Base-by-base conservation (phyloP, 805 yeast genomes). In the Yarrowia hollandica region DNA sequence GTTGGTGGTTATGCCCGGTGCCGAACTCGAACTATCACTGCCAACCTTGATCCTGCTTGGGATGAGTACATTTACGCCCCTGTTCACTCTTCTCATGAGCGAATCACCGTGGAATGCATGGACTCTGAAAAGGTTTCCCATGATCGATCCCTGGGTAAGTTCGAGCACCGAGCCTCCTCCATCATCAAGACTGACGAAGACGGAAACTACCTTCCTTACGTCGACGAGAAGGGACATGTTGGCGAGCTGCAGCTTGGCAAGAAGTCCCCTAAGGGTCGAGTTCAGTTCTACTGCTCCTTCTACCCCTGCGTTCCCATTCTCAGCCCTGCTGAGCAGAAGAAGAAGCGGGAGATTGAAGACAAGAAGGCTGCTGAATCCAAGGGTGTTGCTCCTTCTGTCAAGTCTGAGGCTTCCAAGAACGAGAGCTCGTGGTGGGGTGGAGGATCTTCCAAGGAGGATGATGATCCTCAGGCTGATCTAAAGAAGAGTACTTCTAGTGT, bases 91-190 rank as follows among this genome's bases (percentile, higher is more conserved):
- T 82, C 90, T 21, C 85, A 86, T 69, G 97, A 91, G 72, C 84
- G 80, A 67, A 72, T 94, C 63, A 84, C 91, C 1, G 70, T 94
- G 60, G 98, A 94, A 70, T 95, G 84, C 6, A 88, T 94, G 96
- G 98, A 94, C 73, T 87, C 86, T 30, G 92, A 91, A 73, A 80
- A 79, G 61, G 79, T 75, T 58, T 81, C 86, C n/a, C 81, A 83
- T 39, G 99, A 94, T 72, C 83, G 97, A 67, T 82, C 95, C 4
- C 79, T 94, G 50, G 99, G 99, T 57, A 79, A 85, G 2, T 85
- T 88, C 74, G 85, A 84, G 66, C 73, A 94, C 18, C 81, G 82
- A 66, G 75, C 88, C 62, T 76, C 78, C 59, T 88, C 84, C 23
- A 74, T 89, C 65, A 82, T 92, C 68, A 79, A 81, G 62, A 84